Base-by-base conservation (phyloP, 2,329 filamentous ascomycete species). In the Aureobasidium sp. region DNA sequence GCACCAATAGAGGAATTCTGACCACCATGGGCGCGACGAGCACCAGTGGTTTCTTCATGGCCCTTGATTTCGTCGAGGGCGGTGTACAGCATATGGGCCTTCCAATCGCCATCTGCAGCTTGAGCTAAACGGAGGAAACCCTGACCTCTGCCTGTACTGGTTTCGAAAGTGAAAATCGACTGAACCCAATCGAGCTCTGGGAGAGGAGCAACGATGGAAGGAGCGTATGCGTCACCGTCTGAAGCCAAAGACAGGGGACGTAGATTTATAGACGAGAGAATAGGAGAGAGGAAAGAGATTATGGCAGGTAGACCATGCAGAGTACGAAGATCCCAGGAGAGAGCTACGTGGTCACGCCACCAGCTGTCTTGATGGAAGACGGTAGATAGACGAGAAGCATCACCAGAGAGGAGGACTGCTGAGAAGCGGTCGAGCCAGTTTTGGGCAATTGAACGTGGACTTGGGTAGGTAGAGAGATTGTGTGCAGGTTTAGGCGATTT, bases 71-170 rank as follows among this genome's bases (percentile, higher is more conserved):
- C 78, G 1, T 77, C 68, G 5, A 90, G 73, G 0, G 78, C 76
- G 0, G 86, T 89, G 67, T 84, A 88, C 0, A 89, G 67, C 1
- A 84, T 86, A 64, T 83, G 87, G 0, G 84, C 80, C 68, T 84
- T 86, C 85, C 85, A 89, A 6, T 73, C 72, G 5, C 73, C 69
- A 10, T 53, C 48, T 21, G 29, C 49, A 9, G n/a, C 59, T 25
- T 54, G 59, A 16, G 59, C 59, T 0, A 89, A 69, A 3, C 83
- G 75, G 0, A 82, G 75, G 1, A 88, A 66, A 1, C 86, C 87
- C 1, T 77, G 72, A 0, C 85, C 87, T 0, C 66, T 65, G 0
- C 86, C 86, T 1, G 82, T 66, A 5, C 76, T 72, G 0, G 82
- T 86, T 3, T 81, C 76, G 25, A 86, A 73, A 0, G 70, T 77